Evolutionary conservation across 2,329 filamentous ascomycete genomes (phyloP), one percentile per base, ranked within the genome.

Genomic region (Beauveria medogensis): DNA sequence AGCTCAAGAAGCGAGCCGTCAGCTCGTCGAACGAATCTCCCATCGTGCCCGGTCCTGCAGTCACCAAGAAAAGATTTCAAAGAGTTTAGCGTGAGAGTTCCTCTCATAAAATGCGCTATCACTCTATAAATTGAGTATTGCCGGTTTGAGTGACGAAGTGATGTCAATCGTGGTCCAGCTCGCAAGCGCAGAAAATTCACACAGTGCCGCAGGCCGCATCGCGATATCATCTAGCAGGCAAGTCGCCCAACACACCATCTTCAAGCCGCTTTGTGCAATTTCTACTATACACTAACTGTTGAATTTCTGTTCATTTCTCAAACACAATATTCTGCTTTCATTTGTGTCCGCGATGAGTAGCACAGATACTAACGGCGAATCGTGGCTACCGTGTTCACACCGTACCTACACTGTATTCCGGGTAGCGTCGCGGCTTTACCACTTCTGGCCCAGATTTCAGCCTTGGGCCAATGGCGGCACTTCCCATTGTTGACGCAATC

Each of bases 1-100:
- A 86, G 18, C 70, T 64, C 34, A 84, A 65, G 65, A 85, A 85
- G 2, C 67, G 70, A 37, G 72, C 67, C 0, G 81, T 80, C 55
- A 71, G 73, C 40, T 70, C 64, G 9, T 77, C 67, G 60, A 83
- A 85, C 12, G 73, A 85, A 18, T 73, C 70, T 16, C 68, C 65
- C 73, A 75, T 75, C 41, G 18, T 57, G 37, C 14, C 20, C 6
- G 10, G 30, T 14, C 20, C 12, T 22, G 30, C 40, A 46, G 22
- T 26, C 53, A 30, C 53, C 10, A 26, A 53, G 7, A 20, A 34
- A 22, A 20, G 1, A 3, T 16, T 37, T 37, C 14, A 20, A 26
- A 30, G 3, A n/a, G 51, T 37, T 14, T 41, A 22, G 12, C 9
- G 30, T 34, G 26, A 5, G 26, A 51, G 26, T 3, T 44, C 1